Base-by-base conservation (phyloP, 73 alveolate species). In the Paramecium sexaurelia region DNA sequence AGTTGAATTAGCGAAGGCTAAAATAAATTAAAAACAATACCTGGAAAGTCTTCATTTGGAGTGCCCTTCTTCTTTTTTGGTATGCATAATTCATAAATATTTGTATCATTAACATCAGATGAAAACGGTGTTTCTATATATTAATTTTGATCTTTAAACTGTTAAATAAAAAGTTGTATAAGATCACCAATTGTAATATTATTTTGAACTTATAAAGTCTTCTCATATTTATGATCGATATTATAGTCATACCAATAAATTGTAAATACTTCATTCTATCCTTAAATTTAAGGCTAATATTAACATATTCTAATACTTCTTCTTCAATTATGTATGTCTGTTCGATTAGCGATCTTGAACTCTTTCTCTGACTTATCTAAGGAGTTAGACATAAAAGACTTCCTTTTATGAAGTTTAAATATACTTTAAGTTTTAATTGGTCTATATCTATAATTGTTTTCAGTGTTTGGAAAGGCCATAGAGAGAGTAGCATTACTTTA, bases 11-110 rank as follows among this genome's bases (percentile, higher is more conserved):
- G 86, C 86, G 17, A 71, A 71, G 37, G 61, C 86, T 71, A 33
- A 32, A 71, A 20, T 10, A 15, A 13, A 1, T 13, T 13, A 1
- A 35, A 8, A 9, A 71, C 35, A 10, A 27, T 71, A 71, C 86
- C 8, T 71, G 86, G 86, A 71, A 71, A 71, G 35, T 71, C 86
- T 71, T 35, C 55, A 71, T 71, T 71, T 3, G 86, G 86, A 20
- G 86, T 71, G 2, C 86, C 86, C 6, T 71, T 71, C 35, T 71
- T 71, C 86, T 71, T 71, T 19, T 71, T 71, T 7, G 86, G 57
- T 11, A 71, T 71, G 66, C 35, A 71, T 20, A 71, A 36, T 17
- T 71, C 86, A 71, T 15, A 71, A 41, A 61, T 13, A 61, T 61
- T 11, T 71, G 32, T 33, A 19, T 7, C 35, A 20, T 22, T 19